phyloP scores from a whole-genome alignment of 768 basidiomycete species.

The Russula emetica region DNA sequence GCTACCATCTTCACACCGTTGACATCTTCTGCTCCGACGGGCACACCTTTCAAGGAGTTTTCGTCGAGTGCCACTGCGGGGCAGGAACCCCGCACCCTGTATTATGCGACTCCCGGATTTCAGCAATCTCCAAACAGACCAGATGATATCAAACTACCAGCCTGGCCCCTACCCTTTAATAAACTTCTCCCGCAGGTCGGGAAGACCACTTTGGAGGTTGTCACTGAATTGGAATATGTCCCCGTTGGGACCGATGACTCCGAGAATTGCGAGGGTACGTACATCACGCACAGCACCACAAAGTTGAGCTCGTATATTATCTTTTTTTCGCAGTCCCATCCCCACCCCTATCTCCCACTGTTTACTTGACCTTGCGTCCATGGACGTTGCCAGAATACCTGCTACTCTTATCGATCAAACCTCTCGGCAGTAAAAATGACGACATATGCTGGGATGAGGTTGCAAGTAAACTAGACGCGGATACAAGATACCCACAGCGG shows the following conservation, averaged over 20 bases:
- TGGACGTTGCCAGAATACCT: constrained; percentile 27
- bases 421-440: constrained; percentile 5
- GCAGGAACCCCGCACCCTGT: constrained; percentile 25
- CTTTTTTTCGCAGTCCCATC: constrained; percentile 9
- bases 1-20: constrained; percentile 20
- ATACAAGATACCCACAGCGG: constrained; percentile 7
- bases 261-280: constrained; percentile 7
- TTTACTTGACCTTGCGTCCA: constrained; percentile 21
- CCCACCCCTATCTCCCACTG: constrained; percentile 20
- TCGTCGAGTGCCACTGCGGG: constrained; percentile 8
- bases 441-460: constrained; percentile 22
- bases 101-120: constrained; percentile 27
- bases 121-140: constrained; percentile 25
- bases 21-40: constrained; percentile 17
- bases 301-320: background rate
- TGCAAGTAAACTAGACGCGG: constrained; percentile 14
- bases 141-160: constrained; percentile 19
- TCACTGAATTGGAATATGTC: constrained; percentile 17
- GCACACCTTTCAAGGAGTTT: constrained; percentile 15
- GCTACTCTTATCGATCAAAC: constrained; percentile 19
- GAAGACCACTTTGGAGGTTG: constrained; percentile 25
- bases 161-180: constrained; percentile 19
- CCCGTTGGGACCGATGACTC: background rate
- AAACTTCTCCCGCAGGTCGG: constrained; percentile 22
- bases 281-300: background rate